Evolutionary conservation across 495 filamentous ascomycete species (phyloP).

Genomic region (Aspergillus bridgeri): DNA sequence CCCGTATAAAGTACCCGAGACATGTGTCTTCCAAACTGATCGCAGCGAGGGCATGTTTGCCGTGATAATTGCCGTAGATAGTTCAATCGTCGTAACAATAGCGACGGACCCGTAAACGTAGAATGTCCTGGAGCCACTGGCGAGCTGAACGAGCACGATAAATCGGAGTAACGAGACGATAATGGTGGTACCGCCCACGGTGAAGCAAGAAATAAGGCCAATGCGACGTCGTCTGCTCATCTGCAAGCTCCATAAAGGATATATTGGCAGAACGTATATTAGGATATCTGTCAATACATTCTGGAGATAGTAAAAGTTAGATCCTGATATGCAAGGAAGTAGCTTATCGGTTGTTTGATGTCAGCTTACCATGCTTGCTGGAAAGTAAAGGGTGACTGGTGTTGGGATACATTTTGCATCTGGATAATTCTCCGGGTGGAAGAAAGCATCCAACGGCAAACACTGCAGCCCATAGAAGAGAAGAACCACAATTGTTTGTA

Average conservation of each 20-base stretch:
- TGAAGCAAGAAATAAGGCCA: slow-evolving; percentile 4
- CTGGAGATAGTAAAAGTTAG: neutral
- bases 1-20: neutral
- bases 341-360: neutral
- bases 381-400: slow-evolving; percentile 4
- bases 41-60: slow-evolving; percentile 8
- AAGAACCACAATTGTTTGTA: neutral
- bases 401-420: slow-evolving; percentile 3
- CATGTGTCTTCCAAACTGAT: slow-evolving; percentile 6
- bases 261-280: slow-evolving; percentile 4
- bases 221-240: neutral
- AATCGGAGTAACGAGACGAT: slow-evolving; percentile 8
- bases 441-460: slow-evolving; percentile 7
- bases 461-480: slow-evolving; percentile 9
- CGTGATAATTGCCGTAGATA: slow-evolving; percentile 6
- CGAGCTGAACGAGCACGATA: slow-evolving; percentile 5
- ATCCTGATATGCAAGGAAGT: neutral
- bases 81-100: slow-evolving; percentile 5
- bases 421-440: slow-evolving; percentile 1
- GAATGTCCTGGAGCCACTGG: slow-evolving; percentile 1
- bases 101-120: slow-evolving; percentile 7
- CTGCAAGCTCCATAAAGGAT: slow-evolving; percentile 5
- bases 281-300: slow-evolving; percentile 7
- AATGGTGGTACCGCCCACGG: slow-evolving; percentile 5
- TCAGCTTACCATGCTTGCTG: slow-evolving; percentile 3